Evolutionary conservation across 345 rosid genomes (phyloP), one percentile per base, ranked within the genome.

Genomic region (Pugionium cornutum): DNA sequence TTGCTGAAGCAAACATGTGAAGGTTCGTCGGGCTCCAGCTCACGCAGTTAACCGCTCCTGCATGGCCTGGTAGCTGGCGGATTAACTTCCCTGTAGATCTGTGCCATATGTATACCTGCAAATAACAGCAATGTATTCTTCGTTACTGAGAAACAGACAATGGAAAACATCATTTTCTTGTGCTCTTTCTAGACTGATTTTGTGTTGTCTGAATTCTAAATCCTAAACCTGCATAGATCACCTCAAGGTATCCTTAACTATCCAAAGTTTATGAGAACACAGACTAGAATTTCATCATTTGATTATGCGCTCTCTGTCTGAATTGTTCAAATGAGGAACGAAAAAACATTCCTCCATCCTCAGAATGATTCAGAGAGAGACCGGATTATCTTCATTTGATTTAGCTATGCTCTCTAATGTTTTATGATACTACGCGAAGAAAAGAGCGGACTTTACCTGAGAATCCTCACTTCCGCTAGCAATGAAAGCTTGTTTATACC

Each of bases 401-500:
- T 68, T 31, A 39, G 65, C 41, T 10, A 49, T 30, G 11, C 47
- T 63, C 33, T 27, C 4, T 39, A 0, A 32, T 39, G 58, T 30
- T 30, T 27, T 46, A 18, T 18, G 18, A 18, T 18, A 18, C 18
- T 18, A 18, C 0, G 18, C 18, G 18, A 18, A 18, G 35, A 4
- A 5, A 34, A 10, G 47, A 43, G 11, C 5, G 41, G 5, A 1
- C 5, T 37, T 37, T 69, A 86, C 92, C 86, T 79, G 83, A 5
- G 83, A 81, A 64, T 82, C 84, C 61, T 84, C 89, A 53, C 87
- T 86, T 32, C 87, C 89, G 67, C 86, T 78, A 18, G 89, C 92
- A 41, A 86, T 53, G 72, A 86, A 82, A 64, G 55, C 9, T 35
- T 82, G 75, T 41, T 55, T 55, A 28, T 70, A 74, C 43, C 89